Percentiles rank a stretch among this genome's conserved stretches.
These are phyloP conservation scores for Mercurialis annua DNA, from an alignment of 345 rosid species.

Conservation along the genomic window DNA sequence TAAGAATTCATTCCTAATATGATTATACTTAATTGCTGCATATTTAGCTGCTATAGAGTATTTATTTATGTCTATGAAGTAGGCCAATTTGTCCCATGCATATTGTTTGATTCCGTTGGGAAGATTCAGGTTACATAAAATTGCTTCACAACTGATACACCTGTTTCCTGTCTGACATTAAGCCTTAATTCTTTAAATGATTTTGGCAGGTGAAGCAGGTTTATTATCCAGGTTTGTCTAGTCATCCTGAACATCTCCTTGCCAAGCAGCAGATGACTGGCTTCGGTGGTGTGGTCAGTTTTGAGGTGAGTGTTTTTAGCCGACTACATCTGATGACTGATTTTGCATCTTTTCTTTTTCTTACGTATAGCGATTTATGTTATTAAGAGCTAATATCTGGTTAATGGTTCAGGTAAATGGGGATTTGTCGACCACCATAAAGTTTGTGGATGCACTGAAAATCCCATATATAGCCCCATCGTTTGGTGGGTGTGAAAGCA, in stretches of 20 bases:
- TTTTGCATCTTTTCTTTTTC: neutral
- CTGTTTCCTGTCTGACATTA: neutral
- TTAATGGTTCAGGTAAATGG: slow-evolving; percentile 61
- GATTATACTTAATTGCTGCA: neutral
- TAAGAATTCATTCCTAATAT: neutral
- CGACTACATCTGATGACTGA: neutral
- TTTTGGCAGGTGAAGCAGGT: slow-evolving; percentile 71
- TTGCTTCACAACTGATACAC: neutral
- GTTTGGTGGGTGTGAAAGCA: slow-evolving; percentile 96
- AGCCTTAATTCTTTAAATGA: slow-evolving; percentile 4
- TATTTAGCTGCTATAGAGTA: neutral
- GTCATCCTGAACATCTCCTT: slow-evolving; percentile 91
- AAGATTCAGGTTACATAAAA: neutral
- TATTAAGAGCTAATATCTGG: neutral
- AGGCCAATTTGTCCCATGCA: neutral
- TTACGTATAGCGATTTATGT: neutral
- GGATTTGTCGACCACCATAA: slow-evolving; percentile 61
- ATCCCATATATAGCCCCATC: slow-evolving; percentile 99
- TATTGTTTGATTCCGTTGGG: neutral
- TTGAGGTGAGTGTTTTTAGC: slow-evolving; percentile 68
- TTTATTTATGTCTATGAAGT: neutral
- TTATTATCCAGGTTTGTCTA: slow-evolving; percentile 84
- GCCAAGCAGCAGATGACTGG: slow-evolving; percentile 97
- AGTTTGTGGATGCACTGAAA: slow-evolving; percentile 80
- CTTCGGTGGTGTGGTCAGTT: slow-evolving; percentile 98